A percentile compares a stretch with the other conserved stretches of the same genome.
These are phyloP conservation scores for Endothia cerciana DNA, from an alignment of 2,329 filamentous ascomycete species.

Conservation along the genomic window DNA sequence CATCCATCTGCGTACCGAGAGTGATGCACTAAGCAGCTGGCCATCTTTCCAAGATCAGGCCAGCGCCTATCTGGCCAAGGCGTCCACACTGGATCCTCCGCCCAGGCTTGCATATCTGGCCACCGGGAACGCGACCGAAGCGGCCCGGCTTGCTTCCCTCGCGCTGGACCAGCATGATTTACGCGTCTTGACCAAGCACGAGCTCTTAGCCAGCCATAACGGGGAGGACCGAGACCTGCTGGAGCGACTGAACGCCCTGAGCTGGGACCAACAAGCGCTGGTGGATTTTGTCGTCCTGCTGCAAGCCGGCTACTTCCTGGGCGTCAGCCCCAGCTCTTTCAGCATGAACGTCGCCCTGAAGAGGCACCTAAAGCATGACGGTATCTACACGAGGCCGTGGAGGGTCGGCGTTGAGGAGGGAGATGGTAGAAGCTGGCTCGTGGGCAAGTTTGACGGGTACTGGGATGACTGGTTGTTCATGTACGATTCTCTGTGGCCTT, in stretches of 20 bases:
- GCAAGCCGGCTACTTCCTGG: conserved; percentile 45
- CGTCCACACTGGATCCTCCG: conserved; percentile 32
- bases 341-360: conserved; percentile 52
- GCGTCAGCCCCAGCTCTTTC: conserved; percentile 53
- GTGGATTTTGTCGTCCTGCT: conserved; percentile 48
- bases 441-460: conserved; percentile 49
- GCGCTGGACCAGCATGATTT: conserved; percentile 40
- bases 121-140: conserved; percentile 49
- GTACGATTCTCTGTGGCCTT: conserved; percentile 51
- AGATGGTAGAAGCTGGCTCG: conserved; percentile 47
- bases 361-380: conserved; percentile 45
- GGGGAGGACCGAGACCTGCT: conserved; percentile 31
- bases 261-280: conserved; percentile 50
- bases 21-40: conserved; percentile 51
- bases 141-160: conserved; percentile 41
- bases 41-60: conserved; percentile 48
- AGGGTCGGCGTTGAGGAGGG: conserved; percentile 44
- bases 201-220: conserved; percentile 37
- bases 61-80: conserved; percentile 43
- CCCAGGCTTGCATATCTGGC: conserved; percentile 47
- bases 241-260: conserved; percentile 41
- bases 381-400: conserved; percentile 48
- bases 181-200: conserved; percentile 44
- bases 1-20: conserved; percentile 53
- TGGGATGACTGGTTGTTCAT: conserved; percentile 55